Conservation (phyloP, 768 basidiomycete genomes). For the Tylopilus vinaceipallidus region DNA sequence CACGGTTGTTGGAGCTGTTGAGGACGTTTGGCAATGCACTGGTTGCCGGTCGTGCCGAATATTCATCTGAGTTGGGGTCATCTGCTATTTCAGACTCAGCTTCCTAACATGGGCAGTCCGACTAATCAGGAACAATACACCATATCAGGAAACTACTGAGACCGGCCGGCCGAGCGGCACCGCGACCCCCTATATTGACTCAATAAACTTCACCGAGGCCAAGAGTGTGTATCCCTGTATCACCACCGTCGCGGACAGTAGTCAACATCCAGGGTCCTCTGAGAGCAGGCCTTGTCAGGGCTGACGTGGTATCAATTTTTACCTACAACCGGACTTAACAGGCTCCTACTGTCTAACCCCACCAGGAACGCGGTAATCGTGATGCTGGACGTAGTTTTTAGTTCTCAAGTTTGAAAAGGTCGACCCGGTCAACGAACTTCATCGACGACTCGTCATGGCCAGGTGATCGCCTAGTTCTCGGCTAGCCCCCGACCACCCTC, state of each 20-base stretch:
- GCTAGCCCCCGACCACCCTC: neutral
- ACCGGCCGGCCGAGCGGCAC: neutral
- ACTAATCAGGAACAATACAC: neutral
- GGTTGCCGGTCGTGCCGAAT: slow-evolving; percentile 9
- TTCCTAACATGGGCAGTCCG: neutral
- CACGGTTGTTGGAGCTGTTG: slow-evolving; percentile 7
- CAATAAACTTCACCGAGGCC: too few species aligned
- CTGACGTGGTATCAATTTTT: neutral
- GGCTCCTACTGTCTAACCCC: neutral
- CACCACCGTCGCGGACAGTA: neutral
- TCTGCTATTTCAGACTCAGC: slow-evolving; percentile 1
- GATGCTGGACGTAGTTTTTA: neutral
- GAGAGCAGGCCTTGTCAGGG: slow-evolving; percentile 6
- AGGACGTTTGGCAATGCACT: neutral
- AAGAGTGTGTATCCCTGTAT: neutral
- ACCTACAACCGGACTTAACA: neutral
- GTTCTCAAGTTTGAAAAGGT: neutral
- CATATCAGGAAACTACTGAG: neutral
- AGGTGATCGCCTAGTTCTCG: neutral
- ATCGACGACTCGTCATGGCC: neutral
- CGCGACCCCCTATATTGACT: neutral
- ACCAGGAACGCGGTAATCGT: neutral
- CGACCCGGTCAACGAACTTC: neutral
- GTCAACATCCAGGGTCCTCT: neutral
- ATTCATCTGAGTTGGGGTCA: slow-evolving; percentile 9